Evolutionary conservation across 176 grass and related monocot species (phyloP).

Genomic region (Guadua angustifolia): DNA sequence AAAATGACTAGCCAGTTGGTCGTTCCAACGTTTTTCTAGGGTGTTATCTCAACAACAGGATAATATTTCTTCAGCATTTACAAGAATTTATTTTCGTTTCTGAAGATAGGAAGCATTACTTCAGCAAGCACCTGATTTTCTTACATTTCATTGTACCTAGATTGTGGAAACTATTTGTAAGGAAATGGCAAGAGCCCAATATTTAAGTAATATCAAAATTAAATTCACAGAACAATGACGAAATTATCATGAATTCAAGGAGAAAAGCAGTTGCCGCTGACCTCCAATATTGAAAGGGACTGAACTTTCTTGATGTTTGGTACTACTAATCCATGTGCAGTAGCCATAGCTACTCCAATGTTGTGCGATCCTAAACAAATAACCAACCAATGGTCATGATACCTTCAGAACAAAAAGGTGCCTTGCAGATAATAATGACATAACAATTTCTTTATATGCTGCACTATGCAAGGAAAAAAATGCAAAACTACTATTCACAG

Average conservation of each 20-base stretch:
- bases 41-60: neutral
- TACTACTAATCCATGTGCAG: constrained; percentile 82
- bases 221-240: neutral
- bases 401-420: constrained; percentile 21
- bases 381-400: constrained; percentile 26
- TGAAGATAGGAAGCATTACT: neutral
- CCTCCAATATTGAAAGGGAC: constrained; percentile 89
- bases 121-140: neutral
- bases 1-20: neutral
- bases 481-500: neutral
- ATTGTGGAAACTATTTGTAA: neutral
- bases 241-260: constrained; percentile 27
- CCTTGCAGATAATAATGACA: neutral
- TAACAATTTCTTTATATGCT: neutral
- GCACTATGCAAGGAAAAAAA: neutral
- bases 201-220: neutral
- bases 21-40: neutral
- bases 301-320: constrained; percentile 95
- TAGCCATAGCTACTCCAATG: constrained; percentile 96
- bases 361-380: constrained; percentile 78
- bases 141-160: neutral
- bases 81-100: neutral
- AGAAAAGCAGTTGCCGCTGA: constrained; percentile 37
- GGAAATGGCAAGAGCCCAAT: neutral
- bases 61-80: constrained; percentile 11